These are phyloP conservation scores for Chrysoporthe cubensis DNA, from an alignment of 2,329 filamentous ascomycete species.

Conservation along the genomic window DNA sequence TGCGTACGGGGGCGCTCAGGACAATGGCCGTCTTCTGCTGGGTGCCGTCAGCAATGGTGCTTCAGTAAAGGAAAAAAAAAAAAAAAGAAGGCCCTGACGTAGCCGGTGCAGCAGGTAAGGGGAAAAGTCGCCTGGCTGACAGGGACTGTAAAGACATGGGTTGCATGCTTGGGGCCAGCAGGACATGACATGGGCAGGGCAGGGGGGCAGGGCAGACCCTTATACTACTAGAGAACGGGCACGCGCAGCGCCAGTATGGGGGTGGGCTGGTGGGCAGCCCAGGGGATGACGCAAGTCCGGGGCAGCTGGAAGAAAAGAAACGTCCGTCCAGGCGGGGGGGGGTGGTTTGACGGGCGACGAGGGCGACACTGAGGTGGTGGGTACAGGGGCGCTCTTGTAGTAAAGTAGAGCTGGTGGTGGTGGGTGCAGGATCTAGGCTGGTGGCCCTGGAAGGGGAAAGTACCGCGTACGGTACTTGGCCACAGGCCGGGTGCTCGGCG, in stretches of 20 bases:
- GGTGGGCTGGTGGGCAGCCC: not conserved
- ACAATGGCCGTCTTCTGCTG: not conserved
- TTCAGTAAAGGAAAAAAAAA: not conserved
- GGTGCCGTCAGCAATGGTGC: slow-evolving; percentile 8
- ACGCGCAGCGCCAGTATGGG: slow-evolving; percentile 12
- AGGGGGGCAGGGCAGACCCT: slow-evolving; percentile 14
- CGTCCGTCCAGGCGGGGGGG: not conserved
- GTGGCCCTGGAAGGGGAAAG: slow-evolving; percentile 5
- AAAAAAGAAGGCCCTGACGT: not conserved
- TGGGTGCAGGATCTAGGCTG: not conserved
- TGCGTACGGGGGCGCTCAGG: not conserved
- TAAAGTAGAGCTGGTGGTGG: not conserved
- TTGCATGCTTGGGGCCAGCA: slow-evolving; percentile 12
- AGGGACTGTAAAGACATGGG: slow-evolving; percentile 16
- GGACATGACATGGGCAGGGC: slow-evolving; percentile 4
- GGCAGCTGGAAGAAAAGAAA: not conserved
- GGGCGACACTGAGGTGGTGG: slow-evolving; percentile 1
- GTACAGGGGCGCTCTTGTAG: slow-evolving; percentile 21
- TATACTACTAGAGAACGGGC: slow-evolving; percentile 8
- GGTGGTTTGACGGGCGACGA: not conserved
- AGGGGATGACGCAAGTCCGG: slow-evolving; percentile 9
- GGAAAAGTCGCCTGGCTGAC: not conserved
- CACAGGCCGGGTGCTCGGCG: slow-evolving; percentile 11
- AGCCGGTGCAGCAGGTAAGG: not conserved
- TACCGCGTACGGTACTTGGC: slow-evolving; percentile 15